Evolutionary conservation across 768 basidiomycete species (phyloP), one percentile per base, ranked within the genome.

Genomic region (Lactarius evosmus): DNA sequence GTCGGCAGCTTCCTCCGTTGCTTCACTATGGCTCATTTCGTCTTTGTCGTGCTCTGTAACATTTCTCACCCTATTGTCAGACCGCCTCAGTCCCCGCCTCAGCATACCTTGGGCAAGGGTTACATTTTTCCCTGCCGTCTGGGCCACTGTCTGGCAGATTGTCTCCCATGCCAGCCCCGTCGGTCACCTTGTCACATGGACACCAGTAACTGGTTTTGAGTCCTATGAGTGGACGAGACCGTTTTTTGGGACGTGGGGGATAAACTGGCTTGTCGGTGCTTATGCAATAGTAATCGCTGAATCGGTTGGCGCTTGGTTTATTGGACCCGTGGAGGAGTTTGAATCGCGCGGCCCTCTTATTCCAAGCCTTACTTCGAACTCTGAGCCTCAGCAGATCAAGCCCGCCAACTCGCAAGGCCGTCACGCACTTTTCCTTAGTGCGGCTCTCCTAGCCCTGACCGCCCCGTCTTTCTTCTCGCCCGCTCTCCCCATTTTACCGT

Each of bases 151-250:
- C 3, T 91, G 89, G 89, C 79, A 74, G 57, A 69, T 71, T 1
- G 64, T 84, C 0, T 81, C 89, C 0, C 79, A 74, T 65, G 16
- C 81, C 32, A 90, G 83, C 69, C 89, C 89, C 1, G 72, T 91
- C 8, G 92, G 91, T 9, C 82, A 87, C 61, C 80, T 93, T 12
- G 77, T 84, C 9, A 82, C 85, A 17, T 93, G 91, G 91, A 86
- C 80, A 34, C 85, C 89, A 11, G 76, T 83, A 16, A 72, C 78
- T 7, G 80, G 81, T 5, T 72, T 79, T 36, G 78, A 79, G 8
- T 74, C 80, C 0, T 93, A 93, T 70, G 70, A 70, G 3, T 94
- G 91, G 90, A 72, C 85, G n/a, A 68, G 82, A 2, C 82, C 81
- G 0, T 72, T 79, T 50, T 66, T 82, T 27, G 91, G 92, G 5